Percentiles rank a stretch among this genome's conserved stretches.
These are phyloP conservation scores for Coprinellus aureogranulatus DNA, from an alignment of 768 basidiomycete species.

Conservation along the genomic window DNA sequence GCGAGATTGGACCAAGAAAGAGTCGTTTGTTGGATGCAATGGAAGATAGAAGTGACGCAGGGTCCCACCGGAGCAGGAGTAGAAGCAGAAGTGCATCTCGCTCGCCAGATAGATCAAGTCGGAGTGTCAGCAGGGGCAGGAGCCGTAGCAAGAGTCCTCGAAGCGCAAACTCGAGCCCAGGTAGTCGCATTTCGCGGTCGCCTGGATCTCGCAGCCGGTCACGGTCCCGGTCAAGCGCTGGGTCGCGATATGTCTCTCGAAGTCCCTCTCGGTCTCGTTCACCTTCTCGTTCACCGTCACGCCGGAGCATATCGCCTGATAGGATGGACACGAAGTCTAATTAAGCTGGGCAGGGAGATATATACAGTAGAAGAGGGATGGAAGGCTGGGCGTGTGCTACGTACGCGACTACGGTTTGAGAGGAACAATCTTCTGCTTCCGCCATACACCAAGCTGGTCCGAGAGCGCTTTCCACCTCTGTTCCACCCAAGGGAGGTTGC, in stretches of 20 bases:
- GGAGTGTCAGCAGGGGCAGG: slow-evolving; percentile 34
- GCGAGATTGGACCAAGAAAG: slow-evolving; percentile 81
- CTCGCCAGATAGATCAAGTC: slow-evolving; percentile 26
- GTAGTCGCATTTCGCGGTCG: background rate
- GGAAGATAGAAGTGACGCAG: slow-evolving; percentile 66
- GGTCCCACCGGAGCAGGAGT: slow-evolving; percentile 34
- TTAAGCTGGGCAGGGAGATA: slow-evolving; percentile 10
- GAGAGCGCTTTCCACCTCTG: slow-evolving; percentile 70
- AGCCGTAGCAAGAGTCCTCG: slow-evolving; percentile 19
- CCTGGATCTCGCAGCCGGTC: slow-evolving; percentile 11
- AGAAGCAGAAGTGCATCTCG: slow-evolving; percentile 17
- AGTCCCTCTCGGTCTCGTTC: slow-evolving; percentile 57
- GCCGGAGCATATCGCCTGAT: slow-evolving; percentile 60
- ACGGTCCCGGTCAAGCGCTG: slow-evolving; percentile 39
- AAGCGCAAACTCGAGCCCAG: slow-evolving; percentile 13
- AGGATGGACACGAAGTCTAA: slow-evolving; percentile 42
- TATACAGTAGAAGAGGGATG: slow-evolving; percentile 7
- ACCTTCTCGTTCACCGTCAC: slow-evolving; percentile 48
- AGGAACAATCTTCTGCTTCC: background rate
- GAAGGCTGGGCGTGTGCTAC: background rate
- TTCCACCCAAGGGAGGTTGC: slow-evolving; percentile 55
- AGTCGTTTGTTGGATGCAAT: slow-evolving; percentile 86
- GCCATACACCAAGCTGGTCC: slow-evolving; percentile 41
- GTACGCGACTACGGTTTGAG: background rate
- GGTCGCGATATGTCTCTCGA: slow-evolving; percentile 62